These are phyloP conservation scores for Bombardia bombarda DNA, from an alignment of 495 filamentous ascomycete genomes.

Conservation along the genomic window DNA sequence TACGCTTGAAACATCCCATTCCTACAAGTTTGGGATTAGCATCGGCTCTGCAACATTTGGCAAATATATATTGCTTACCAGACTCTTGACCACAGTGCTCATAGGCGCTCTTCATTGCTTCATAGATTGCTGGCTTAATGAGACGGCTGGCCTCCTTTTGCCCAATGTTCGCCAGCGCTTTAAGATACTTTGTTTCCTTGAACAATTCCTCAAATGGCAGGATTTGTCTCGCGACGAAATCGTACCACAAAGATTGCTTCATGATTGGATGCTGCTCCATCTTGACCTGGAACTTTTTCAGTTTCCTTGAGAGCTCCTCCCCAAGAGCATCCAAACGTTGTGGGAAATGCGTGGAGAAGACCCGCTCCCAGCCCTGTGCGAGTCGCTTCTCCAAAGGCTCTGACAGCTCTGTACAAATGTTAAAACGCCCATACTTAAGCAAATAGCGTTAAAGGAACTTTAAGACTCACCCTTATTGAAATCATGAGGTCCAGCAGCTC, in stretches of 20 bases:
- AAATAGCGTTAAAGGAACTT: neutral
- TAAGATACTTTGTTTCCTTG: conserved; percentile 21
- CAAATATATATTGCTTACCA: conserved; percentile 23
- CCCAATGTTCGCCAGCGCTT: conserved; percentile 23
- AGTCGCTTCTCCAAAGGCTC: conserved; percentile 44
- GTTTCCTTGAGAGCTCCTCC: neutral
- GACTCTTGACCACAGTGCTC: conserved; percentile 31
- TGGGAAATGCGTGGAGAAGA: conserved; percentile 18
- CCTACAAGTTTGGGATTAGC: conserved; percentile 16
- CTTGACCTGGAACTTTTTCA: conserved; percentile 24
- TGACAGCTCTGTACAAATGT: conserved; percentile 16
- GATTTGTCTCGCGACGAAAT: conserved; percentile 21
- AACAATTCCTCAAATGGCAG: conserved; percentile 30
- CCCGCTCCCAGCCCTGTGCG: conserved; percentile 43
- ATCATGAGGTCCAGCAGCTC: conserved; percentile 21
- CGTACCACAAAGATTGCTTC: conserved; percentile 3
- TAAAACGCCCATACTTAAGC: neutral
- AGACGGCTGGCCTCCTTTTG: conserved; percentile 49
- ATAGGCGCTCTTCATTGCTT: conserved; percentile 37
- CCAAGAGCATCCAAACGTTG: conserved; percentile 13
- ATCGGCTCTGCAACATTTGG: neutral
- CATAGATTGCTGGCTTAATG: conserved; percentile 39
- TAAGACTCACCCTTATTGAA: conserved; percentile 38
- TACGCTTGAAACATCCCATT: conserved; percentile 37
- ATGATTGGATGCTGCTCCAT: conserved; percentile 16